phyloP scores from a whole-genome alignment of 306 rosid species.

The Mimosa pudica region DNA sequence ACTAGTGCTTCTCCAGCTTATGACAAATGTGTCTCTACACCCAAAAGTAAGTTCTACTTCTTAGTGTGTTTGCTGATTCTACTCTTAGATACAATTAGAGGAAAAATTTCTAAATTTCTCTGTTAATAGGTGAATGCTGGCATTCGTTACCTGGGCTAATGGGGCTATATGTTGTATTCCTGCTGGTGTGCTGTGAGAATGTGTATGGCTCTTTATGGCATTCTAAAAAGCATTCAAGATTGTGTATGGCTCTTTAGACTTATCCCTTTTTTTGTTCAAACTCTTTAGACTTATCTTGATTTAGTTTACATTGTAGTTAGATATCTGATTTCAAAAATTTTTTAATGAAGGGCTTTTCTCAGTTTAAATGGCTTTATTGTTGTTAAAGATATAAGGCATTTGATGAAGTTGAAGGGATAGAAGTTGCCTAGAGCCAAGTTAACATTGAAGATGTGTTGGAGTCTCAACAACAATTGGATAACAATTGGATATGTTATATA shows the following conservation, averaged over 20 bases:
- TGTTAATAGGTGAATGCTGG: conserved; percentile 85
- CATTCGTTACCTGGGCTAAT: conserved; percentile 85
- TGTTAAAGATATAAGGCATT: conserved; percentile 53
- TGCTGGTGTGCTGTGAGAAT: conserved; percentile 99
- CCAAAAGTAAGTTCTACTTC: conserved; percentile 68
- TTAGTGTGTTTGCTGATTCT: conserved; percentile 24
- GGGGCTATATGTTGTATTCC: conserved; percentile 94
- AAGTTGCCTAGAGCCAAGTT: conserved; percentile 90
- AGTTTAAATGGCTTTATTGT: neutral
- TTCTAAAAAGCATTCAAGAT: conserved; percentile 93
- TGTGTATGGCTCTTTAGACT: too few relatives aligned
- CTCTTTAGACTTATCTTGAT: conserved; percentile 21
- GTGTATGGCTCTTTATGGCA: too few relatives aligned
- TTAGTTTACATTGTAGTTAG: neutral
- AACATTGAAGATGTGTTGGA: conserved; percentile 71
- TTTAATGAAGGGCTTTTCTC: neutral
- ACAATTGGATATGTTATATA: too few relatives aligned
- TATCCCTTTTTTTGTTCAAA: too few relatives aligned
- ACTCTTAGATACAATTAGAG: conserved; percentile 20
- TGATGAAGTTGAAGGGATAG: conserved; percentile 64
- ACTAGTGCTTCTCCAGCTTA: conserved; percentile 87
- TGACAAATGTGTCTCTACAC: conserved; percentile 98
- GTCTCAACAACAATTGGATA: conserved; percentile 62
- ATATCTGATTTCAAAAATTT: neutral
- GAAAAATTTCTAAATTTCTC: conserved; percentile 28